These are phyloP conservation scores for Phytopythium montanum DNA, from an alignment of 352 stramenopile species.

Conservation along the genomic window DNA sequence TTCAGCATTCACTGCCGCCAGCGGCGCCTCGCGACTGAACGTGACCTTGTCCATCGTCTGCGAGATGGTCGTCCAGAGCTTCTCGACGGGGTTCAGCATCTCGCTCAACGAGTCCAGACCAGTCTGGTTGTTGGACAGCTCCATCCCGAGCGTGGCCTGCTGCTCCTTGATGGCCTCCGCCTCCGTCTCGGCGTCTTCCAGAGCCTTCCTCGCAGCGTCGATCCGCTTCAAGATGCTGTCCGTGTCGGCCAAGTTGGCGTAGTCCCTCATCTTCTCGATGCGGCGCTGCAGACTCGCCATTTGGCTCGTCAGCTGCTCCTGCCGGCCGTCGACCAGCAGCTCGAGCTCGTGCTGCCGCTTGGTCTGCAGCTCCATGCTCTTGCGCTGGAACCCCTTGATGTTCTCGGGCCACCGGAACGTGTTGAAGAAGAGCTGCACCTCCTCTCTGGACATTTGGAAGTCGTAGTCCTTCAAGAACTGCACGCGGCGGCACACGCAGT, in stretches of 20 bases:
- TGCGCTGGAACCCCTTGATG: conserved; percentile 89
- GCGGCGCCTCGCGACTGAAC: conserved; percentile 54
- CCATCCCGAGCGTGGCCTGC: conserved; percentile 85
- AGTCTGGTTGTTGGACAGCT: conserved; percentile 76
- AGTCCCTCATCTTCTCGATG: conserved; percentile 91
- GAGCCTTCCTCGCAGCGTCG: conserved; percentile 62
- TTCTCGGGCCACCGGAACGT: conserved; percentile 90
- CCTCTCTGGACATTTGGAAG: conserved; percentile 83
- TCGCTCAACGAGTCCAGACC: conserved; percentile 71
- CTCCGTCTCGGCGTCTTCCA: conserved; percentile 82
- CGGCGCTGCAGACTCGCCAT: conserved; percentile 77
- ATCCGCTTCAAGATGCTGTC: conserved; percentile 82
- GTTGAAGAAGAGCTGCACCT: conserved; percentile 89
- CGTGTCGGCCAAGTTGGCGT: conserved; percentile 76
- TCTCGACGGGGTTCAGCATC: conserved; percentile 83
- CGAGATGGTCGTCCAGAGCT: conserved; percentile 81
- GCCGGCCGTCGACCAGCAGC: conserved; percentile 83
- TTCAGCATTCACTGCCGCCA: conserved; percentile 79
- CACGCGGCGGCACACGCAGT: conserved; percentile 72
- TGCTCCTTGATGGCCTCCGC: conserved; percentile 86
- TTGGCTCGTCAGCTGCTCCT: conserved; percentile 83
- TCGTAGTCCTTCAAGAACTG: conserved; percentile 89
- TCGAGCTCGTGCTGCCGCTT: conserved; percentile 89
- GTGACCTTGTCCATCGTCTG: conserved; percentile 79
- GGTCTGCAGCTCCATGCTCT: conserved; percentile 89